Conservation (phyloP, 768 basidiomycete genomes). For the Hericium erinaceus region DNA sequence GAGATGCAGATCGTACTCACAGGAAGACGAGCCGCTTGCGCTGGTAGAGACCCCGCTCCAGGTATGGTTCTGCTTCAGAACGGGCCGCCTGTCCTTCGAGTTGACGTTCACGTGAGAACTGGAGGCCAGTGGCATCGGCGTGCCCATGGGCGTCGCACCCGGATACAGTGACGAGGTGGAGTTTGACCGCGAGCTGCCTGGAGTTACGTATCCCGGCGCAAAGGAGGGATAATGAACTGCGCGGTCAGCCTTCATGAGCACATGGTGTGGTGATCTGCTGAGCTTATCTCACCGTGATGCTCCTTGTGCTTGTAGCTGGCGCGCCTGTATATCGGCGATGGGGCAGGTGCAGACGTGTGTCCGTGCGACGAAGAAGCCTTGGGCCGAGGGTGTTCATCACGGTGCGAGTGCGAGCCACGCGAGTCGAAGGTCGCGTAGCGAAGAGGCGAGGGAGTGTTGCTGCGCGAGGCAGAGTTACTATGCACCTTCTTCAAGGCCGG, state of each 20-base stretch:
- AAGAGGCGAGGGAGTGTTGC: conserved; percentile 14
- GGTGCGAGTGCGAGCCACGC: conserved; percentile 8
- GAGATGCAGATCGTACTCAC: conserved; percentile 23
- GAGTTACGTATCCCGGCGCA: conserved; percentile 20
- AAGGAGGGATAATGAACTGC: conserved; percentile 8
- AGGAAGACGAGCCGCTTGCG: conserved; percentile 28
- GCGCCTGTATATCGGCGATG: conserved; percentile 1
- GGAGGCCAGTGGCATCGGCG: conserved; percentile 10
- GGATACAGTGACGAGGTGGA: conserved; percentile 41
- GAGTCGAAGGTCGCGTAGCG: conserved; percentile 15
- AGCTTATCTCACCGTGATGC: conserved; percentile 6
- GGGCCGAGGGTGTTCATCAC: not conserved
- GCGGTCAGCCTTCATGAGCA: conserved; percentile 12
- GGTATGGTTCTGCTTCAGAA: conserved; percentile 36
- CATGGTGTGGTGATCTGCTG: conserved; percentile 10
- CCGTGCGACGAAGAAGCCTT: conserved; percentile 1
- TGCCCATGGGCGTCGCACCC: conserved; percentile 22
- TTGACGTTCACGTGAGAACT: conserved; percentile 1
- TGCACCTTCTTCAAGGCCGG: conserved; percentile 5
- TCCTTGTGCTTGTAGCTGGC: conserved; percentile 4
- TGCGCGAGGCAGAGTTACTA: conserved; percentile 7
- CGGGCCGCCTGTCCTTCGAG: conserved; percentile 32
- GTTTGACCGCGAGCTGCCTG: conserved; percentile 40
- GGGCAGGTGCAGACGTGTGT: conserved; percentile 1
- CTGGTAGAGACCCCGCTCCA: conserved; percentile 35